phyloP scores from a whole-genome alignment of 139 green algal species.

The Haematococcus lacustris region DNA sequence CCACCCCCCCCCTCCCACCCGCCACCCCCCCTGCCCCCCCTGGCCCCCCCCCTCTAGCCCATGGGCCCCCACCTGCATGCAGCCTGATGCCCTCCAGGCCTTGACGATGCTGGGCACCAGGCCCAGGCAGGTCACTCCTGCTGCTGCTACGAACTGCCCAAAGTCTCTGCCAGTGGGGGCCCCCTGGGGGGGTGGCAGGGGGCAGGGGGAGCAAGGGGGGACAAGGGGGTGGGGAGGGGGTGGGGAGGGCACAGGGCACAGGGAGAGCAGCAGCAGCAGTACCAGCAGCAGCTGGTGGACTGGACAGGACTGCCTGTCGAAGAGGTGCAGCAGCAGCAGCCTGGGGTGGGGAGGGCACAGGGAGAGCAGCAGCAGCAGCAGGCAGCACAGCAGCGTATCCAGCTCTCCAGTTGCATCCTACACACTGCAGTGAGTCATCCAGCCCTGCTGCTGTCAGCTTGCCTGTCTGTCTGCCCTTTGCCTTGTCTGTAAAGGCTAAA shows the following conservation, averaged over 20 bases:
- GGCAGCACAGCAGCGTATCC: neutral
- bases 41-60: too few species aligned
- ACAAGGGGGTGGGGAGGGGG: neutral
- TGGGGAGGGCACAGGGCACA: neutral
- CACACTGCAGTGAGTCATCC: too few species aligned
- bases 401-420: neutral
- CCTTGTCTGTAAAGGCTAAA: too few species aligned
- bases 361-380: neutral
- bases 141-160: constrained; percentile 60
- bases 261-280: neutral
- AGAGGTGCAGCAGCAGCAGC: neutral
- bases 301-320: neutral
- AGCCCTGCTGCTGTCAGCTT: too few species aligned
- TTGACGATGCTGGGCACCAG: constrained; percentile 80
- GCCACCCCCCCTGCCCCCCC: too few species aligned
- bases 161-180: constrained; percentile 62
- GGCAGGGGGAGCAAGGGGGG: too few species aligned
- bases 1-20: neutral
- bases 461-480: too few species aligned
- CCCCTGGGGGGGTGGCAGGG: constrained; percentile 37
- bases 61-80: constrained; percentile 38
- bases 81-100: constrained; percentile 57
- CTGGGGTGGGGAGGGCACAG: neutral
- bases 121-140: constrained; percentile 75
- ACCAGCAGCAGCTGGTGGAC: neutral